Conservation (phyloP, 148 eudicot genomes). For the Vaccinium darrowii region DNA sequence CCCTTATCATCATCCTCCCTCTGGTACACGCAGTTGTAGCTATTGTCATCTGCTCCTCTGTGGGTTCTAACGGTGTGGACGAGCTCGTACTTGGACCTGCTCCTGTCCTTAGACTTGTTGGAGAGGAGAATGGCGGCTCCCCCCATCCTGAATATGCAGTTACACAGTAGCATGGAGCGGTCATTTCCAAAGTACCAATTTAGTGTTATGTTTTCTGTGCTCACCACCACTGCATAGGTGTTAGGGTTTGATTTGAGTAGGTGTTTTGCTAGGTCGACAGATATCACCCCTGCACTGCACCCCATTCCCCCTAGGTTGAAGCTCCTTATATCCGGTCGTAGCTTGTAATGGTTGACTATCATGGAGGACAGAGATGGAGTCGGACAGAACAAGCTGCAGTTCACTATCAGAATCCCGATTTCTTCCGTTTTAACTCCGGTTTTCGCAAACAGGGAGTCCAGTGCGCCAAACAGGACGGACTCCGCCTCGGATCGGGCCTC, state of each 20-base stretch:
- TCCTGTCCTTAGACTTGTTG: conserved; percentile 42
- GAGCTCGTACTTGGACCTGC: conserved; percentile 63
- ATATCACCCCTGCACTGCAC: conserved; percentile 77
- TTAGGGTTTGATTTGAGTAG: conserved; percentile 59
- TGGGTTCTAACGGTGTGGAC: conserved; percentile 79
- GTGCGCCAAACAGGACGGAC: conserved; percentile 60
- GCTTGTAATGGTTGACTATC: conserved; percentile 81
- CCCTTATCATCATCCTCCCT: conserved; percentile 71
- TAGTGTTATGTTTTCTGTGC: conserved; percentile 72
- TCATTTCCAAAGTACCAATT: conserved; percentile 85
- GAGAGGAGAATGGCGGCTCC: conserved; percentile 77
- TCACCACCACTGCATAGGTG: conserved; percentile 59
- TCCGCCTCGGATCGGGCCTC: conserved; percentile 66
- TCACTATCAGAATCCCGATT: conserved; percentile 66
- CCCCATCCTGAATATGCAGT: conserved; percentile 83
- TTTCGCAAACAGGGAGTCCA: conserved; percentile 54
- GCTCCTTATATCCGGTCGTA: conserved; percentile 54
- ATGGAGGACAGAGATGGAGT: conserved; percentile 82
- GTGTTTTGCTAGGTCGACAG: conserved; percentile 67
- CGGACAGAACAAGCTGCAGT: conserved; percentile 77
- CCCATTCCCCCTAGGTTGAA: conserved; percentile 83
- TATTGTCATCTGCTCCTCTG: conserved; percentile 60
- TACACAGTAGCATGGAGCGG: conserved; percentile 73
- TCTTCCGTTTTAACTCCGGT: conserved; percentile 53
- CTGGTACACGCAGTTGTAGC: conserved; percentile 74